A percentile compares a stretch with the other conserved stretches of the same genome.
These are phyloP conservation scores for Mentha longifolia DNA, from an alignment of 257 asterid genomes.

Conservation along the genomic window DNA sequence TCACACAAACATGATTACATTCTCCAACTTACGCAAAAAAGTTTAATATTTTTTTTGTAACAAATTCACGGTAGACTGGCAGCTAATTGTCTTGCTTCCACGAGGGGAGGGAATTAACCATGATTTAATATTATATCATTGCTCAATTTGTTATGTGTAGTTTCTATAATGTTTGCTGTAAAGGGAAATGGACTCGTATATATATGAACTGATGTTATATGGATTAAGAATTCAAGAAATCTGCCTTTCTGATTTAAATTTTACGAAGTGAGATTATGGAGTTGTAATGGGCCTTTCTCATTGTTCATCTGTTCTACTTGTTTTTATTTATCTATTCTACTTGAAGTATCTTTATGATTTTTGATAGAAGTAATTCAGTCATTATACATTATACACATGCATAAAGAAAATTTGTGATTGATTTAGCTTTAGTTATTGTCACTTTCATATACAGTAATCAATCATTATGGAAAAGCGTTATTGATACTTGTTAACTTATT, in stretches of 20 bases:
- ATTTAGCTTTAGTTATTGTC: slow-evolving; percentile 10
- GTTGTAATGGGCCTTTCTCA: neutral
- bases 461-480: slow-evolving; percentile 1
- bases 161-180: slow-evolving; percentile 23
- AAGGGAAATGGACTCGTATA: slow-evolving; percentile 15
- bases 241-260: slow-evolving; percentile 22
- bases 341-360: slow-evolving; percentile 1
- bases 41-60: neutral
- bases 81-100: slow-evolving; percentile 28
- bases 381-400: neutral
- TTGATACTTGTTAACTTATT: slow-evolving; percentile 17
- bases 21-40: slow-evolving; percentile 6
- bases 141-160: slow-evolving; percentile 20
- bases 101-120: slow-evolving; percentile 16
- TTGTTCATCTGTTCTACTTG: slow-evolving; percentile 3
- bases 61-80: slow-evolving; percentile 21
- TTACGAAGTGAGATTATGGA: neutral
- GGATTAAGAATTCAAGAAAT: slow-evolving; percentile 5
- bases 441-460: neutral
- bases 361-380: neutral
- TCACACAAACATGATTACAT: neutral
- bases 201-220: slow-evolving; percentile 14
- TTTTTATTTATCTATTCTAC: slow-evolving; percentile 9
- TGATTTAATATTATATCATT: slow-evolving; percentile 18
- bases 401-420: slow-evolving; percentile 16